phyloP scores from a whole-genome alignment of 176 grass and related monocot species.

The Neostapfia colusana region DNA sequence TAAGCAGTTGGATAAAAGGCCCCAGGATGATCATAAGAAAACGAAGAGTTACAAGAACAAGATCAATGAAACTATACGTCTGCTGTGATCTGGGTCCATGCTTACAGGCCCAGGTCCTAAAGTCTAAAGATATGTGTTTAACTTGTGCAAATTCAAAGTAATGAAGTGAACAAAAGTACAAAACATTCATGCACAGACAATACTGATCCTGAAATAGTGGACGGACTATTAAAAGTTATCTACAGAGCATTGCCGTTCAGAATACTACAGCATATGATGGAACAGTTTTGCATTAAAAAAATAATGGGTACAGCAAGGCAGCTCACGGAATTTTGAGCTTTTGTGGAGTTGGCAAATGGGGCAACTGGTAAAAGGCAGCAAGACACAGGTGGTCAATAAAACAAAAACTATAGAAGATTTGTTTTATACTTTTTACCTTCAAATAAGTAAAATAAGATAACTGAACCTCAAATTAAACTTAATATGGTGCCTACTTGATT shows the following conservation, averaged over 20 bases:
- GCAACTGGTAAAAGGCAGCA: background rate
- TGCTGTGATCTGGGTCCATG: background rate
- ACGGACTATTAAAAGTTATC: background rate
- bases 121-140: background rate
- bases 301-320: background rate
- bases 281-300: background rate
- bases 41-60: background rate
- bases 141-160: background rate
- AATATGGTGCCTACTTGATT: constrained; percentile 9
- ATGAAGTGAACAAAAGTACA: constrained; percentile 6
- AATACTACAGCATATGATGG: too few relatives aligned
- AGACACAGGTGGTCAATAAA: background rate
- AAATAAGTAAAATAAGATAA: constrained; percentile 3
- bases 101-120: background rate
- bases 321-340: background rate
- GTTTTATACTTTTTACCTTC: background rate
- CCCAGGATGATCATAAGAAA: background rate
- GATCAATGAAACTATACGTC: background rate
- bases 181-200: background rate
- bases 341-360: background rate
- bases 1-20: constrained; percentile 10
- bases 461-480: background rate
- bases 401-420: background rate
- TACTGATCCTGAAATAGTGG: background rate
- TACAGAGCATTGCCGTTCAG: background rate